A percentile compares a stretch with the other conserved stretches of the same genome.
phyloP scores from a whole-genome alignment of 2,329 filamentous ascomycete species.

The Myriosclerotinia curreyana region DNA sequence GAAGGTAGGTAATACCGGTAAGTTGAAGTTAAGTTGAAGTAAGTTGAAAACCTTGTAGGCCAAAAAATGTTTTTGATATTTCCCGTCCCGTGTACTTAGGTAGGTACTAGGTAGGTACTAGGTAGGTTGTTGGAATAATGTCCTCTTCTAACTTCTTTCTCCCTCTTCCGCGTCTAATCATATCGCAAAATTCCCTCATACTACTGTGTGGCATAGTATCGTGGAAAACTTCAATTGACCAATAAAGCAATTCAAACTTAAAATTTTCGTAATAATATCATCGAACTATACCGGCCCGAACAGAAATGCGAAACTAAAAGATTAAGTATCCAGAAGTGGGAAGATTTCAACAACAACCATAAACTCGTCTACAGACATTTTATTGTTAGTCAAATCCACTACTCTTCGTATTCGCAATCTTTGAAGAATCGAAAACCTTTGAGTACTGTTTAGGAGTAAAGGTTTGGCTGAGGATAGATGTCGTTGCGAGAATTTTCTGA shows the following conservation, averaged over 20 bases:
- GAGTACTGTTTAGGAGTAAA: neutral
- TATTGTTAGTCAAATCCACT: neutral
- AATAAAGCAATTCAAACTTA: neutral
- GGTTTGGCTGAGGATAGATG: neutral
- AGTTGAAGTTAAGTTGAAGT: too few relatives aligned
- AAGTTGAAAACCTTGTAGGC: too few relatives aligned
- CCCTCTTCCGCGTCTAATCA: neutral
- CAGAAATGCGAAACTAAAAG: neutral
- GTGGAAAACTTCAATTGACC: neutral
- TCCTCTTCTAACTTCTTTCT: too few relatives aligned
- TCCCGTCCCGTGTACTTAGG: neutral
- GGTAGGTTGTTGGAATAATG: constrained; percentile 2
- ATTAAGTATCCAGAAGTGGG: neutral
- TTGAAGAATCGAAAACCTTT: neutral
- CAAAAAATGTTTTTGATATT: too few relatives aligned
- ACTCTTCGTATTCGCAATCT: neutral
- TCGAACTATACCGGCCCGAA: neutral
- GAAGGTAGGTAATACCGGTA: too few relatives aligned
- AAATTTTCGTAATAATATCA: neutral
- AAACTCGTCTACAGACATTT: too few relatives aligned
- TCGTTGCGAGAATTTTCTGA: neutral
- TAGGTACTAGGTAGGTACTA: too few relatives aligned
- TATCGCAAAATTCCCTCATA: neutral
- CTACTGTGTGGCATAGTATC: too few relatives aligned
- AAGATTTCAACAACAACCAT: neutral